These are phyloP conservation scores for Chenopodium suecicum DNA, from an alignment of 148 eudicot species.

Conservation along the genomic window DNA sequence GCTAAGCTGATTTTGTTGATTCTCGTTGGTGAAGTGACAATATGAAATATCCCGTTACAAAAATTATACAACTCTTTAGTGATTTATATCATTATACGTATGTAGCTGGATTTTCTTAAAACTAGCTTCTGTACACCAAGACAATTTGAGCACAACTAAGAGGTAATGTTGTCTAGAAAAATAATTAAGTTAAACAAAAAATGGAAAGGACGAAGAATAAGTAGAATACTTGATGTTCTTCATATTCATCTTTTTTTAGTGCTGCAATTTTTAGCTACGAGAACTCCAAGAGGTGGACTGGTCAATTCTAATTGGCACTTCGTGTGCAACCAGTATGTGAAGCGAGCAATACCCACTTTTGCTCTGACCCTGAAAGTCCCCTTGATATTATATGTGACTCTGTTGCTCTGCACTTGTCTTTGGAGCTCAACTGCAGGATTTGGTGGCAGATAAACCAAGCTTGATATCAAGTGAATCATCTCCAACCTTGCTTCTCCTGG, in stretches of 20 bases:
- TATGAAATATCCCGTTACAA: constrained; percentile 5
- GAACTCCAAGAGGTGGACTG: constrained; percentile 72
- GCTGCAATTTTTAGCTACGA: constrained; percentile 54
- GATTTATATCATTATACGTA: constrained; percentile 23
- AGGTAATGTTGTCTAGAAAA: constrained; percentile 16
- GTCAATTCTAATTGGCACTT: constrained; percentile 73
- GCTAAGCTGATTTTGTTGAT: background rate
- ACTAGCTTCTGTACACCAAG: constrained; percentile 32
- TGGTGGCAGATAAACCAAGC: constrained; percentile 76
- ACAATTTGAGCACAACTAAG: constrained; percentile 8
- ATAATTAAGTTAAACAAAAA: constrained; percentile 7
- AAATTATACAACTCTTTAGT: constrained; percentile 9
- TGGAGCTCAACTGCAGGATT: constrained; percentile 58
- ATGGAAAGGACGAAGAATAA: background rate
- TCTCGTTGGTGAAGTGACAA: constrained; percentile 13
- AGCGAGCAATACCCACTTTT: constrained; percentile 47
- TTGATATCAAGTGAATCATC: constrained; percentile 63
- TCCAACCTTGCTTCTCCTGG: constrained; percentile 43
- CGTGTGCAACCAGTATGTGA: constrained; percentile 62
- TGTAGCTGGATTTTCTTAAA: constrained; percentile 21
- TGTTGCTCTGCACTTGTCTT: constrained; percentile 58
- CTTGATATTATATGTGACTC: constrained; percentile 51
- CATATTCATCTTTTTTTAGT: constrained; percentile 49
- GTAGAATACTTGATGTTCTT: background rate
- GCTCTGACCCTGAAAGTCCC: constrained; percentile 64